Percentiles rank a stretch among this genome's conserved stretches.
phyloP scores from a whole-genome alignment of 108 stramenopile species.

The Fragilariopsis cylindrus region DNA sequence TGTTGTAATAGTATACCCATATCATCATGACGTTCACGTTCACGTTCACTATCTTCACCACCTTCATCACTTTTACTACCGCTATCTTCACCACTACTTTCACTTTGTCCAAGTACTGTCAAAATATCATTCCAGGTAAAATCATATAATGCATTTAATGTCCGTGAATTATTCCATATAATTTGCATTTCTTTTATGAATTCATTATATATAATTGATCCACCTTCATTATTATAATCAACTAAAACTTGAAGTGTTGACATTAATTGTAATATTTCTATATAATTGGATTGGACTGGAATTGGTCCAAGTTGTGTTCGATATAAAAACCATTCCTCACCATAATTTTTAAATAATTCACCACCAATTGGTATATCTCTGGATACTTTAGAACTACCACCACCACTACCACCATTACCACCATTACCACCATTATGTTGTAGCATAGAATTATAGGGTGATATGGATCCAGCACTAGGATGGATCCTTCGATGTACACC shows the following conservation, averaged over 20 bases:
- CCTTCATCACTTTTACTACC: no score
- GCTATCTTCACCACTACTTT: no score
- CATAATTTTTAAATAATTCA: constrained; percentile 23
- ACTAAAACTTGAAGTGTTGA: background rate
- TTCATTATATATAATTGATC: background rate
- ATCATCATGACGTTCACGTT: background rate
- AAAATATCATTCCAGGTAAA: constrained; percentile 11
- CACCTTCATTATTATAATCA: background rate
- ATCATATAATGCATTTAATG: constrained; percentile 29
- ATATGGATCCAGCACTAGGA: constrained; percentile 19
- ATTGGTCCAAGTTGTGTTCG: background rate
- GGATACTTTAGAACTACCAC: background rate
- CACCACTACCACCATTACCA: background rate
- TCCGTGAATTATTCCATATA: constrained; percentile 10
- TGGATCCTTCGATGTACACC: constrained; percentile 10
- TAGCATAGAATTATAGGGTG: constrained; percentile 2
- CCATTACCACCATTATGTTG: no score
- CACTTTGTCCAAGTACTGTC: no score
- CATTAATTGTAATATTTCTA: background rate
- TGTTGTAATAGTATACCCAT: constrained; percentile 15
- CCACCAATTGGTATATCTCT: constrained; percentile 24
- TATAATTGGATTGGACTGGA: background rate
- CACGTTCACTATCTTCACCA: no score
- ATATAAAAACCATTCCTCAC: constrained; percentile 2
- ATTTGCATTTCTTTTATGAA: background rate